Evolutionary conservation across 2,329 filamentous ascomycete species (phyloP).

Genomic region (Ascochyta viciae-villosae): DNA sequence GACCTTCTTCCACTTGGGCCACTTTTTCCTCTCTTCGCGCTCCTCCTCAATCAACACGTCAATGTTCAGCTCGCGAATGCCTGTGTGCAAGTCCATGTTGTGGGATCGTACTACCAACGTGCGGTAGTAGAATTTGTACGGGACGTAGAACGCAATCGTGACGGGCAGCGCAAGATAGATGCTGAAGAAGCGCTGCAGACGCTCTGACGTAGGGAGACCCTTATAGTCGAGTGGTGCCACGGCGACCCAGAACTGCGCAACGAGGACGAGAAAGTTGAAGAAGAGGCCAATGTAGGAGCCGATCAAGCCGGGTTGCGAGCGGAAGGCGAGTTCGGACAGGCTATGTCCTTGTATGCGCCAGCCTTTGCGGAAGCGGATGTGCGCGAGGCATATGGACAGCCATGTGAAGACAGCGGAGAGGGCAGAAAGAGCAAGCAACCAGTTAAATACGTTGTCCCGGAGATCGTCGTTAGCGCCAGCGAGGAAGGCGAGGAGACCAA

Average conservation of each 20-base stretch:
- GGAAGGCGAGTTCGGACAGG: constrained; percentile 81
- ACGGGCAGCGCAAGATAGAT: constrained; percentile 75
- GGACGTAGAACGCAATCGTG: constrained; percentile 70
- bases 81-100: constrained; percentile 88
- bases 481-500: constrained; percentile 68
- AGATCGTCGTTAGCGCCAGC: constrained; percentile 51
- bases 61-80: constrained; percentile 83
- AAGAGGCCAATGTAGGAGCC: constrained; percentile 82
- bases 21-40: constrained; percentile 69
- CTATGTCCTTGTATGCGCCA: constrained; percentile 68
- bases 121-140: constrained; percentile 76
- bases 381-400: constrained; percentile 68
- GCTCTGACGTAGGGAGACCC: constrained; percentile 52
- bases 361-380: constrained; percentile 70
- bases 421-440: constrained; percentile 74
- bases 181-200: constrained; percentile 74
- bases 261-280: constrained; percentile 77
- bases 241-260: constrained; percentile 88
- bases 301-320: constrained; percentile 75
- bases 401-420: constrained; percentile 78
- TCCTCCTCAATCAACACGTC: constrained; percentile 81
- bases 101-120: constrained; percentile 71
- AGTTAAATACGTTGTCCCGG: constrained; percentile 62
- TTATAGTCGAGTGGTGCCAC: constrained; percentile 73
- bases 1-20: constrained; percentile 58